phyloP scores from a whole-genome alignment of 2,329 filamentous ascomycete species.

The Arthrobotrys iridis region DNA sequence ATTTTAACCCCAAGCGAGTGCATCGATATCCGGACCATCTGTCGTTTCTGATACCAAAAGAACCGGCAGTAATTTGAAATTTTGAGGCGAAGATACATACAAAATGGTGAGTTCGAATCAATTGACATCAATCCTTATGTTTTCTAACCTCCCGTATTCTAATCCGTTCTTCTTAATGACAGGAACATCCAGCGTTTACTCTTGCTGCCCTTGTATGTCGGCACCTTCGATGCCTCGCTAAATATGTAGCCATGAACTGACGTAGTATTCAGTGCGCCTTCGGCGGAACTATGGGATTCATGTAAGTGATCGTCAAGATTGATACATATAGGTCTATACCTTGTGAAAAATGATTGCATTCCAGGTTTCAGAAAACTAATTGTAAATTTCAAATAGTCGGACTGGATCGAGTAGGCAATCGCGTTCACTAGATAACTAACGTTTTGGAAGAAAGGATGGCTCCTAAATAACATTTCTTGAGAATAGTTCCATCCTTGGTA shows the following conservation, averaged over 20 bases:
- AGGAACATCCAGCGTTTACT: constrained; percentile 54
- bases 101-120: constrained; percentile 30
- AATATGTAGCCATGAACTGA: not conserved
- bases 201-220: constrained; percentile 43
- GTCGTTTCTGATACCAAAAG: not conserved
- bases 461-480: constrained; percentile 2
- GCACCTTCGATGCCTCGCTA: not conserved
- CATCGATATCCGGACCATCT: not conserved
- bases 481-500: constrained; percentile 74
- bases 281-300: constrained; percentile 87
- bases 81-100: not conserved
- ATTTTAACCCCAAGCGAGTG: not conserved
- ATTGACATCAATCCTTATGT: not conserved
- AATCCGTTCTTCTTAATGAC: not conserved
- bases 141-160: not conserved
- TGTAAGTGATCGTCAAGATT: constrained; percentile 35
- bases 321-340: no score
- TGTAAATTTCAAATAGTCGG: constrained; percentile 63
- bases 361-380: not conserved
- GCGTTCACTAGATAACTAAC: not conserved
- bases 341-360: not conserved
- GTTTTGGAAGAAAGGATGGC: not conserved
- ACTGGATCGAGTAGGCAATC: constrained; percentile 74
- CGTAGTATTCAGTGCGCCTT: constrained; percentile 71
- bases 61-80: not conserved